Evolutionary conservation across 768 basidiomycete species (phyloP), one percentile per base, ranked within the genome.

Genomic region (Boletus reticulatus): DNA sequence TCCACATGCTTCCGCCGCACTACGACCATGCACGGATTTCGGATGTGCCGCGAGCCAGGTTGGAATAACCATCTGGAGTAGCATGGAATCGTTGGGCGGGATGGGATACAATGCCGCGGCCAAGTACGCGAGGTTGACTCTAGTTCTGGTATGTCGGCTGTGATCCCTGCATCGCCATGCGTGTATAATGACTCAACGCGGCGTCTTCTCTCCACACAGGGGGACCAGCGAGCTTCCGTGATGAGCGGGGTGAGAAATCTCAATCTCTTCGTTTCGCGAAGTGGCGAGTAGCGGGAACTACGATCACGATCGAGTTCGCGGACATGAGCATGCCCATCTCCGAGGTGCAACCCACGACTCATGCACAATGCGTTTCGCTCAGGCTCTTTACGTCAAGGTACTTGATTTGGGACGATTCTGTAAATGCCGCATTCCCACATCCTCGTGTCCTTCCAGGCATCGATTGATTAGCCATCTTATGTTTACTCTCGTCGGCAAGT

Each of bases 61-160:
- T 3, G 85, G 86, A 20, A 84, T 82, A 32, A 80, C 76, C 22
- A 76, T 89, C 11, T 69, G 87, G 54, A 84, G 77, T 60, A 85
- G 86, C 19, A 80, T 89, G 78, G 80, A 80, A 64, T 79, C 80
- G 8, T 65, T 88, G 3, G 83, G 86, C 2, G 85, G 84, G 16
- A 73, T 84, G 62, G 87, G 86, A 1, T 76, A 79, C 34, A 76
- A 76, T 17, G 83, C 82, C 38, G 78, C 76, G 17, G 36, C 69
- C 24, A 62, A 73, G 48, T 76, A 75, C 52, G 81, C 81, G 16
- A 72, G 61, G 37, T 69, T 7, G 11, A 14, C 22, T 53, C 73
- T 14, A 70, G 67, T 31, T 69, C 62, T 42, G 59, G 54, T 12
- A 17, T 38, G 36, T 34, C 52, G 2, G 16, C 54, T 38, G 54